Conservation (phyloP, 176 grass and related monocot species). For the Avena eriantha region DNA sequence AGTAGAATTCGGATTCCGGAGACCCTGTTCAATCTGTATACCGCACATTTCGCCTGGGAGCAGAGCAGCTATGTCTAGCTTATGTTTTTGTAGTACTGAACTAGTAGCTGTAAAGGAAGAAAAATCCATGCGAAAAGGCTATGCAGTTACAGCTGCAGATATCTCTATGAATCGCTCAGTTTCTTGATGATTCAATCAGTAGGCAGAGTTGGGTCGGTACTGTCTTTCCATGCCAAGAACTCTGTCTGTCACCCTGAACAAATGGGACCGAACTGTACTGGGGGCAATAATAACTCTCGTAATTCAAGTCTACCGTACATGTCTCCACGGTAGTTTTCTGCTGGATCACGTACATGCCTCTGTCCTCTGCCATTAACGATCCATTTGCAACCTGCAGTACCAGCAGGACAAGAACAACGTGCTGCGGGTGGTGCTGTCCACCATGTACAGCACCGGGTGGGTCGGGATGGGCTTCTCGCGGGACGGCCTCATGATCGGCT, state of each 20-base stretch:
- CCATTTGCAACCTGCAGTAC: slow-evolving; percentile 54
- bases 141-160: background rate
- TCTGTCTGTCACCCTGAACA: background rate
- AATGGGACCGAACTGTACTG: background rate
- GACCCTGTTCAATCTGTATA: background rate
- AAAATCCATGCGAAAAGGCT: background rate
- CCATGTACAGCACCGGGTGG: slow-evolving; percentile 89
- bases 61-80: background rate
- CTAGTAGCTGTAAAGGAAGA: background rate
- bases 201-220: background rate
- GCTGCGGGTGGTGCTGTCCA: slow-evolving; percentile 68
- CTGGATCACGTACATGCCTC: too few relatives aligned
- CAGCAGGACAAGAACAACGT: slow-evolving; percentile 84
- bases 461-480: slow-evolving; percentile 92
- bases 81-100: background rate
- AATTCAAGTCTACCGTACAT: background rate
- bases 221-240: background rate
- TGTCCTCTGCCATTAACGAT: background rate
- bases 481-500: slow-evolving; percentile 87
- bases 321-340: background rate
- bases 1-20: background rate
- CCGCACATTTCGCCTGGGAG: background rate
- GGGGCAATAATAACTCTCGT: background rate
- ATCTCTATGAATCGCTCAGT: background rate
- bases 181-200: background rate